These are phyloP conservation scores for Pseudogymnoascus sp. DNA, from an alignment of 2,329 filamentous ascomycete genomes.

Conservation along the genomic window DNA sequence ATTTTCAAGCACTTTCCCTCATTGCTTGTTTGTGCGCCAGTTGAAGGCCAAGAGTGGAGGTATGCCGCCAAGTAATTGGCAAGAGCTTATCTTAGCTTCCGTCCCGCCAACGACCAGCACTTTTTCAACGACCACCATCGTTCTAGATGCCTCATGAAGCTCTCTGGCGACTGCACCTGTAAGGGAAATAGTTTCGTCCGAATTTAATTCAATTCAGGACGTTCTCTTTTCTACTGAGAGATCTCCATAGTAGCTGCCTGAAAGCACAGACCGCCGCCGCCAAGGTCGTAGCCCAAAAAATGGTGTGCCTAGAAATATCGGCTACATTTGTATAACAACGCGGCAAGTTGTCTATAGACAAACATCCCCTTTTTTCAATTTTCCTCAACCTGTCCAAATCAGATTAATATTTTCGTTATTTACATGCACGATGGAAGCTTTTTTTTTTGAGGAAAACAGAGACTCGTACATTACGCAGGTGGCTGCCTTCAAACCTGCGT, in stretches of 20 bases:
- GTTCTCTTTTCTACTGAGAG: not conserved
- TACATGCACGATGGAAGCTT: not conserved
- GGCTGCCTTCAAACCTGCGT: not conserved
- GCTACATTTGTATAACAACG: not conserved
- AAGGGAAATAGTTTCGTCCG: not conserved
- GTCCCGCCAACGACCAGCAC: not conserved
- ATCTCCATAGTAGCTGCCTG: not conserved
- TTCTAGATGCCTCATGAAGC: not conserved
- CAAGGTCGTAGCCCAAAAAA: not conserved
- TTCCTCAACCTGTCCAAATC: not conserved
- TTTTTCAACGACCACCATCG: not conserved
- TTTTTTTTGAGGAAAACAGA: conserved; percentile 1
- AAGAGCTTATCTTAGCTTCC: conserved; percentile 1
- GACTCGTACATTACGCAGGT: not conserved
- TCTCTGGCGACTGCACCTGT: too few species aligned
- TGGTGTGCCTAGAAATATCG: not conserved
- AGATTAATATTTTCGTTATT: too few species aligned
- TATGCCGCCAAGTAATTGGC: not conserved
- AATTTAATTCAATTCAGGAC: not conserved
- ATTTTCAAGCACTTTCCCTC: not conserved
- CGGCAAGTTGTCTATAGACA: not conserved
- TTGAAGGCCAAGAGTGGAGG: not conserved
- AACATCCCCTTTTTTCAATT: not conserved
- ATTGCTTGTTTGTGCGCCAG: not conserved
- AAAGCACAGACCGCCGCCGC: not conserved